Evolutionary conservation across 345 rosid species (phyloP).

Genomic region (Camelina neglecta): DNA sequence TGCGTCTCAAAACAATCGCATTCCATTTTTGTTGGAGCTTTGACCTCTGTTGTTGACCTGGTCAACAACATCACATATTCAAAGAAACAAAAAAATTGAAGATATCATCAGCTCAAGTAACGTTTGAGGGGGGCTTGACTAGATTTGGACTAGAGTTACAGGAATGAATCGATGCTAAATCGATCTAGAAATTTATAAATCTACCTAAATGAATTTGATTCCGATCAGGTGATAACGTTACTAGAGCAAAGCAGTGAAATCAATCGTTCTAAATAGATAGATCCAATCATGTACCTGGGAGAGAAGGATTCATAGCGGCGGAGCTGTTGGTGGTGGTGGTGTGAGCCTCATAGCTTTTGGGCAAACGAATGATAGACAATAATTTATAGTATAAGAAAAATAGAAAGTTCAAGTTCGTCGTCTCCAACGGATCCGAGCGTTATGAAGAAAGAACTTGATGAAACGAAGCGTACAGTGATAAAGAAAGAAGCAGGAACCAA

Average conservation of each 20-base stretch:
- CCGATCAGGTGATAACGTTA: background rate
- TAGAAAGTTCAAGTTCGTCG: background rate
- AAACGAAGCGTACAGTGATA: background rate
- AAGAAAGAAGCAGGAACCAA: background rate
- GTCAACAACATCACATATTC: background rate
- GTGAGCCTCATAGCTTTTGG: background rate
- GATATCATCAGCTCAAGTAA: background rate
- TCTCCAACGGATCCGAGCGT: background rate
- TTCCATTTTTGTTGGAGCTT: constrained; percentile 54
- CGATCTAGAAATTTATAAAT: background rate
- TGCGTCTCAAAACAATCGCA: constrained; percentile 84
- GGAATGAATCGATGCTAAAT: background rate
- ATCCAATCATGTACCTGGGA: background rate
- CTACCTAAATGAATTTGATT: background rate
- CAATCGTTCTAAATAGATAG: background rate
- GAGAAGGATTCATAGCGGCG: background rate
- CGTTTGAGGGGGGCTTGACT: background rate
- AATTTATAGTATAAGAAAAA: background rate
- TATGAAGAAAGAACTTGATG: background rate
- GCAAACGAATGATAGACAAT: background rate
- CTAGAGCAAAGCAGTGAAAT: background rate
- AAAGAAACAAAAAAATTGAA: background rate
- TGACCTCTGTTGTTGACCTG: constrained; percentile 31
- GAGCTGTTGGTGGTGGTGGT: background rate
- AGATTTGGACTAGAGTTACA: background rate